Evolutionary conservation across 1,139 yeast species (phyloP).

Genomic region (Suhomyces terraborum): DNA sequence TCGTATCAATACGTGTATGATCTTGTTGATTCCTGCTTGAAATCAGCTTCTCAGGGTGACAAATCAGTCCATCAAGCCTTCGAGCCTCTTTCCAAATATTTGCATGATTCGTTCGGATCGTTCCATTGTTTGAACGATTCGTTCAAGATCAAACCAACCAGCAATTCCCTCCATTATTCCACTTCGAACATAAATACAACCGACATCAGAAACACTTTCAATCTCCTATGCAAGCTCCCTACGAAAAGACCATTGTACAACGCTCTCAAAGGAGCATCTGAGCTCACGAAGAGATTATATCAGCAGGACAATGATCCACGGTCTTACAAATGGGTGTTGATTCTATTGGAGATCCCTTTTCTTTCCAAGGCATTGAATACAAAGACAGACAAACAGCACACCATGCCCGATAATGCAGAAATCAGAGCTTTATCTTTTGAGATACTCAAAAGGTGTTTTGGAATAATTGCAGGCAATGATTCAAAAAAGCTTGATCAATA

Average conservation of each 20-base stretch:
- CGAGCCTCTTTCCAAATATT: slow-evolving; percentile 50
- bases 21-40: slow-evolving; percentile 34
- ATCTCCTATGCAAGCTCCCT: slow-evolving; percentile 50
- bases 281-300: slow-evolving; percentile 45
- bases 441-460: slow-evolving; percentile 64
- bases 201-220: slow-evolving; percentile 47
- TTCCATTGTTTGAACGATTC: slow-evolving; percentile 49
- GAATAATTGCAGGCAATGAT: slow-evolving; percentile 58
- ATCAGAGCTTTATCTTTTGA: slow-evolving; percentile 61
- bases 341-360: slow-evolving; percentile 65
- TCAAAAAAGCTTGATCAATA: slow-evolving; percentile 41
- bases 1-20: slow-evolving; percentile 31
- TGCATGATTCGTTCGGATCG: slow-evolving; percentile 45
- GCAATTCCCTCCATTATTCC: slow-evolving; percentile 33
- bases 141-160: slow-evolving; percentile 35
- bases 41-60: slow-evolving; percentile 13
- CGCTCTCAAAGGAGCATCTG: slow-evolving; percentile 51
- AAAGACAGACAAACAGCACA: slow-evolving; percentile 17
- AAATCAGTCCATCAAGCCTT: slow-evolving; percentile 41
- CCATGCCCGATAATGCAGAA: slow-evolving; percentile 51
- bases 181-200: slow-evolving; percentile 48
- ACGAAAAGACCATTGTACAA: slow-evolving; percentile 59
- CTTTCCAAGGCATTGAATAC: slow-evolving; percentile 42
- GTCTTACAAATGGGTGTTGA: slow-evolving; percentile 55
- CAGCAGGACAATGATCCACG: slow-evolving; percentile 40